These are phyloP conservation scores for Aurinia saxatilis DNA, from an alignment of 345 rosid genomes.

Conservation along the genomic window DNA sequence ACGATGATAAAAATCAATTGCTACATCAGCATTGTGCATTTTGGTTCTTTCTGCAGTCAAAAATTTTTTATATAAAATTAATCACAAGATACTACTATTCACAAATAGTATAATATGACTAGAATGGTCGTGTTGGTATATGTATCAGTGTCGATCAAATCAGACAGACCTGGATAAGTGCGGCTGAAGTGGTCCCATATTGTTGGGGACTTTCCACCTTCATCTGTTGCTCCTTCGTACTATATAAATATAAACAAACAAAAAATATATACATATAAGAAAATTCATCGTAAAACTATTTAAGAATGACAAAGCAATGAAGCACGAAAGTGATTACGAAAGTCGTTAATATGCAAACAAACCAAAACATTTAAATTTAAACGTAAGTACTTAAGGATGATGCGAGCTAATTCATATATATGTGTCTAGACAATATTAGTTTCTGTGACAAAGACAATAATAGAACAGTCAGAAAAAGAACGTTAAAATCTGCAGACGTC, in stretches of 20 bases:
- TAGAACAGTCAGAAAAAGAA: background rate
- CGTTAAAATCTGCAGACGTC: background rate
- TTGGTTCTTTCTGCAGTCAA: conserved; percentile 35
- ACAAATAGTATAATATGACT: background rate
- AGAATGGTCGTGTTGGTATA: background rate
- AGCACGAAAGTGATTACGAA: no score
- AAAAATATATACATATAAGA: no score
- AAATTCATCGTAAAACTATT: no score
- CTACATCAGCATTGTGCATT: conserved; percentile 41
- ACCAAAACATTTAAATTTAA: no score
- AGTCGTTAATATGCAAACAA: no score
- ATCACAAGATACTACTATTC: background rate
- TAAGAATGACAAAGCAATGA: background rate
- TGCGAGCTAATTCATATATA: background rate
- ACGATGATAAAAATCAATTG: conserved; percentile 39
- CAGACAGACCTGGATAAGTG: conserved; percentile 26
- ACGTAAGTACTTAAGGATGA: background rate
- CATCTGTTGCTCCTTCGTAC: conserved; percentile 35
- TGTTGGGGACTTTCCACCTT: conserved; percentile 27
- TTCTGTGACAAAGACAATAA: background rate
- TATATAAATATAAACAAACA: background rate
- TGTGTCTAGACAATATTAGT: no score
- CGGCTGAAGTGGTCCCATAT: conserved; percentile 34
- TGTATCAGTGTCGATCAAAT: background rate
- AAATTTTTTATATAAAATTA: background rate